Conservation (phyloP, 352 stramenopile species). For the Pythium aphanidermatum region DNA sequence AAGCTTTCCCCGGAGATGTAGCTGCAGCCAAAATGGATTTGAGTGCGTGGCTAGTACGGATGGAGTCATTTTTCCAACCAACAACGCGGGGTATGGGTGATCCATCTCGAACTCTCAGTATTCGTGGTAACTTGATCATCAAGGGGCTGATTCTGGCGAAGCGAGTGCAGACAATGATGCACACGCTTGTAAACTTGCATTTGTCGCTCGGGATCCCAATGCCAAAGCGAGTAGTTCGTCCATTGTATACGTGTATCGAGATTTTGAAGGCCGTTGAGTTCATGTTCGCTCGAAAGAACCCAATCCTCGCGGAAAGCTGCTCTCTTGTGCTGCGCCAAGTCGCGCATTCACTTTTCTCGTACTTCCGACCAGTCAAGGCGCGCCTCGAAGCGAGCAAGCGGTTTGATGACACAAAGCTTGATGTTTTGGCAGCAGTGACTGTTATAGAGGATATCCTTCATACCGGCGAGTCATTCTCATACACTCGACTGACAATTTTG, state of each 20-base stretch:
- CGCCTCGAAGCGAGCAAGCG: constrained; percentile 80
- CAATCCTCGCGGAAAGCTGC: constrained; percentile 66
- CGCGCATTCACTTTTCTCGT: constrained; percentile 69
- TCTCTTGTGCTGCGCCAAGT: constrained; percentile 75
- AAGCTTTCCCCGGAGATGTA: constrained; percentile 72
- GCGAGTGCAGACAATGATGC: constrained; percentile 87
- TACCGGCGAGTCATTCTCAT: constrained; percentile 76
- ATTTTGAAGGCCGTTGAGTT: constrained; percentile 92
- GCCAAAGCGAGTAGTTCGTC: constrained; percentile 79
- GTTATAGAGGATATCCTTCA: constrained; percentile 84
- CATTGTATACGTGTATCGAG: constrained; percentile 86
- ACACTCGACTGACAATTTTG: constrained; percentile 75
- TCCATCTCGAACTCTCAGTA: constrained; percentile 61
- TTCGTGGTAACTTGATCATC: constrained; percentile 87
- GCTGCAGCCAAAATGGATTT: constrained; percentile 77
- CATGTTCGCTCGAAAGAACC: constrained; percentile 87
- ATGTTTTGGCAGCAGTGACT: constrained; percentile 76
- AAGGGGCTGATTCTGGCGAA: constrained; percentile 88
- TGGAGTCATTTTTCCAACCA: constrained; percentile 85
- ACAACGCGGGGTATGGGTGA: constrained; percentile 74
- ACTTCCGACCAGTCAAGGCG: constrained; percentile 78
- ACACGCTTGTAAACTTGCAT: constrained; percentile 85
- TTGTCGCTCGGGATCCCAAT: constrained; percentile 82
- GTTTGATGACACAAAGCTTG: constrained; percentile 85
- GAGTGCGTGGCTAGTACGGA: constrained; percentile 78